Base-by-base conservation (phyloP, 441 rosid species). In the Erodium chrysanthum region DNA sequence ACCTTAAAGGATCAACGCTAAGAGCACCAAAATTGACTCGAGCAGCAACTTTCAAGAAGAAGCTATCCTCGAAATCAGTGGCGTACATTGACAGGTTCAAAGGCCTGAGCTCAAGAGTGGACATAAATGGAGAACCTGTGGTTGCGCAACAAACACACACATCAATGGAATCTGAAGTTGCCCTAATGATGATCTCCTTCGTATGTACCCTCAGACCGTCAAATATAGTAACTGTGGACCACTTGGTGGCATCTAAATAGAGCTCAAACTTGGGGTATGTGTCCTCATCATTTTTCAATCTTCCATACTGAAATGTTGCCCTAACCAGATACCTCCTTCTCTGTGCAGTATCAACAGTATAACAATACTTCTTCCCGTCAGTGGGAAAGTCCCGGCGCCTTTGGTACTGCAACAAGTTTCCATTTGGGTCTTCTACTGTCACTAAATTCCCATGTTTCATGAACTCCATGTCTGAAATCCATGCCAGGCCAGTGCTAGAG, bases 11-110 rank as follows among this genome's bases (percentile, higher is more conserved):
- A 70, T 88, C 89, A 74, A 70, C 80, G 50, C 56, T 84, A 14
- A 74, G 77, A 75, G 98, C 96, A 42, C 98, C 98, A 54, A 91
- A 91, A 74, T 91, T 93, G 7, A 91, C 96, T 77, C 98, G 86
- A 7, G 96, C 96, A 11, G 96, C 95, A 61, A 91, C 91, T 58
- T 88, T 83, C 68, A 91, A 74, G 85, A 86, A 91, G 88, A 88
- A 93, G 22, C 63, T 76, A 66, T 84, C 96, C 79, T 93, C 97
- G 64, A 75, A 91, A 79, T 84, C 86, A 46, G 98, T 91, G 42
- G 93, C 88, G 75, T 93, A 91, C 88, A 93, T 88, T 0, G 97
- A 89, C 63, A 86, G 88, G 68, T 85, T 93, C 76, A 89, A 74
- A 12, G 97, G 96, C 66, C 98, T 72, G 46, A 93, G 84, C 83